Percentiles rank a stretch among this genome's conserved stretches.
Evolutionary conservation across 768 basidiomycete genomes (phyloP).

Genomic region (Leccinum rimulosum): DNA sequence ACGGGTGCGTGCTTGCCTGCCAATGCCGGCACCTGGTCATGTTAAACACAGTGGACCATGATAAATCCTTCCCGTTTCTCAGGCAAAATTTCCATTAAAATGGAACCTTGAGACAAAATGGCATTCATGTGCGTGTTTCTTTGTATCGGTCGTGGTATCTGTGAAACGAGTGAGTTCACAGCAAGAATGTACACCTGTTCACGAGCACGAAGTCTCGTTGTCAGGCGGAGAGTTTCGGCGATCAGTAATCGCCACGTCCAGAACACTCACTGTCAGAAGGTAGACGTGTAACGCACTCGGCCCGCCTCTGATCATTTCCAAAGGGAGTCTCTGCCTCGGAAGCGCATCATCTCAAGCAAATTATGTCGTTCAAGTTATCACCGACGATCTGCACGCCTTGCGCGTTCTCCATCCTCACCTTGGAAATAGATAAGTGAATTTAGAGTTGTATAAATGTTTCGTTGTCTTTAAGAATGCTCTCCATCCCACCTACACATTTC

Average conservation of each 20-base stretch:
- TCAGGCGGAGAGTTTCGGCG: conserved; percentile 97
- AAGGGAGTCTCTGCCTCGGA: too few relatives aligned
- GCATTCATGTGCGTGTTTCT: conserved; percentile 92
- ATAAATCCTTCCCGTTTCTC: not conserved
- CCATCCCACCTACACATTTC: not conserved
- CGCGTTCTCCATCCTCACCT: not conserved
- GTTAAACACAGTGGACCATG: not conserved
- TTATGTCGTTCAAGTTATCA: not conserved
- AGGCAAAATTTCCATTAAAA: conserved; percentile 99
- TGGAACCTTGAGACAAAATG: conserved; percentile 93
- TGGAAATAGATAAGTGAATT: not conserved
- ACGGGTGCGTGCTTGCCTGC: conserved; percentile 62
- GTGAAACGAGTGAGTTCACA: conserved; percentile 84
- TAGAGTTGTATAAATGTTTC: conserved; percentile 14
- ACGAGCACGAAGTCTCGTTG: conserved; percentile 78
- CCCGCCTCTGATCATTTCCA: too few relatives aligned
- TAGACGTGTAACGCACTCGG: conserved; percentile 88
- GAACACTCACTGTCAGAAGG: conserved; percentile 65
- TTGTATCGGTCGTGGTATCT: conserved; percentile 99
- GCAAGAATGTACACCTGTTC: conserved; percentile 67
- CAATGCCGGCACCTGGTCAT: not conserved
- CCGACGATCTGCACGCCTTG: not conserved
- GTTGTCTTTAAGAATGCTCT: not conserved
- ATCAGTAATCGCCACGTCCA: conserved; percentile 57
- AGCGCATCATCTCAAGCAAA: conserved; percentile 78